A percentile compares a stretch with the other conserved stretches of the same genome.
These are phyloP conservation scores for Cystoderma amianthinum DNA, from an alignment of 768 basidiomycete genomes.

Conservation along the genomic window DNA sequence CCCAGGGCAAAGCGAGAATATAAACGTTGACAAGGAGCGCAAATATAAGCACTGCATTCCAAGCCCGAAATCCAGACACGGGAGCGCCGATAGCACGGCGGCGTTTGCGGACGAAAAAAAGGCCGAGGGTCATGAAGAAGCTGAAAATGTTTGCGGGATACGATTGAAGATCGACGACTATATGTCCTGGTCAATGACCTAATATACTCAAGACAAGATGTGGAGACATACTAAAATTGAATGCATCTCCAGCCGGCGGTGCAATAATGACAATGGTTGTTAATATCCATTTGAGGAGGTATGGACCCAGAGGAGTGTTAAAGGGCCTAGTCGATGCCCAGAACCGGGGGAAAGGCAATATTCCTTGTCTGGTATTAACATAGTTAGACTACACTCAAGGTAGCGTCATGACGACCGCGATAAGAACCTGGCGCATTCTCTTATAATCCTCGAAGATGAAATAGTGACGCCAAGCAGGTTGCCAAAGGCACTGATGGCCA, in stretches of 20 bases:
- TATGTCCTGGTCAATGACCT: not conserved
- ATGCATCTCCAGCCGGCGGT: conserved; percentile 34
- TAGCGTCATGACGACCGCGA: too few species aligned
- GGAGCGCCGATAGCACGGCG: conserved; percentile 22
- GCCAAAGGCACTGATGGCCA: too few species aligned
- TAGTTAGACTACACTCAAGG: too few species aligned
- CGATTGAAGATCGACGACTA: conserved; percentile 31
- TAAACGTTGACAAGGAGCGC: conserved; percentile 29
- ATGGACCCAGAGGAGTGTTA: too few species aligned
- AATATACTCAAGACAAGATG: not conserved
- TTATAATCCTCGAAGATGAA: too few species aligned
- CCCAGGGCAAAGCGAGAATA: conserved; percentile 33
- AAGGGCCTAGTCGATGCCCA: too few species aligned
- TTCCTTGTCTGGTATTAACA: too few species aligned
- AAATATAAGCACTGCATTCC: conserved; percentile 28
- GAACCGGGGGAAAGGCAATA: too few species aligned
- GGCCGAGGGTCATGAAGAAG: conserved; percentile 25
- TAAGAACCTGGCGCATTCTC: too few species aligned
- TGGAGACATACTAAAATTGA: conserved; percentile 29
- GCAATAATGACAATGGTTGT: conserved; percentile 42
- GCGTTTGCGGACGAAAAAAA: conserved; percentile 27
- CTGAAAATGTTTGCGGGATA: conserved; percentile 29
- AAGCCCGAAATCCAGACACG: conserved; percentile 25
- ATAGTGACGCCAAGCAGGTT: too few species aligned
- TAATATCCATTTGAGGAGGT: too few species aligned